Percentiles rank a stretch among this genome's conserved stretches.
phyloP scores from a whole-genome alignment of 176 grass and related monocot species.

The Cenchrus purpureus region DNA sequence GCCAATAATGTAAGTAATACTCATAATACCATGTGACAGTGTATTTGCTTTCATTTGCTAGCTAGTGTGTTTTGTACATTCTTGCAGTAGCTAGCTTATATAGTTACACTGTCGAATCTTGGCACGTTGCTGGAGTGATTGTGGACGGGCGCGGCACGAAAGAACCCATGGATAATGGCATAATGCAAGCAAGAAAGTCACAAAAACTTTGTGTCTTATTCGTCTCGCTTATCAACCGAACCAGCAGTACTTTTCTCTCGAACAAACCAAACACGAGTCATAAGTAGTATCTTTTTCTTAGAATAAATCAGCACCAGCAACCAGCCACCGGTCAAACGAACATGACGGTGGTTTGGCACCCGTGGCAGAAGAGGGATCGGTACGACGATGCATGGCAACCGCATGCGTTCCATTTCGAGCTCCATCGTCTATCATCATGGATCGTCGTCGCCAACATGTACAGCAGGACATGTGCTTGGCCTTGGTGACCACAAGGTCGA shows the following conservation, averaged over 20 bases:
- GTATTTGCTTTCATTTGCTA: not conserved
- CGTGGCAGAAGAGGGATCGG: not conserved
- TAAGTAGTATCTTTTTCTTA: too few species aligned
- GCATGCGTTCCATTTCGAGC: slow-evolving; percentile 38
- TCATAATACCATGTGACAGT: too few species aligned
- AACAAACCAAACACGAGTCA: too few species aligned
- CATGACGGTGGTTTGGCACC: not conserved
- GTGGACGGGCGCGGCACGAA: not conserved
- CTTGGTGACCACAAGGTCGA: slow-evolving; percentile 12
- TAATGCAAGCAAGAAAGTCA: too few species aligned
- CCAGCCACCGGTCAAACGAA: too few species aligned
- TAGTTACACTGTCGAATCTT: not conserved
- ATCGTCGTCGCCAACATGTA: not conserved
- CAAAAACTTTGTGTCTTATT: too few species aligned
- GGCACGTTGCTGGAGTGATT: not conserved
- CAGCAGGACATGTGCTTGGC: not conserved
- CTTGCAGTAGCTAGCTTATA: too few species aligned
- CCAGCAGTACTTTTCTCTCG: too few species aligned
- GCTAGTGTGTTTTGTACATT: not conserved
- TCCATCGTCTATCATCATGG: not conserved
- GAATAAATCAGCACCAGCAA: too few species aligned
- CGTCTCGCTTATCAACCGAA: too few species aligned
- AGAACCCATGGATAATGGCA: not conserved
- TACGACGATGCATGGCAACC: slow-evolving; percentile 20
- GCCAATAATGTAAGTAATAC: not conserved